phyloP scores from a whole-genome alignment of 805 yeast genomes.

The Candida lessepsii region DNA sequence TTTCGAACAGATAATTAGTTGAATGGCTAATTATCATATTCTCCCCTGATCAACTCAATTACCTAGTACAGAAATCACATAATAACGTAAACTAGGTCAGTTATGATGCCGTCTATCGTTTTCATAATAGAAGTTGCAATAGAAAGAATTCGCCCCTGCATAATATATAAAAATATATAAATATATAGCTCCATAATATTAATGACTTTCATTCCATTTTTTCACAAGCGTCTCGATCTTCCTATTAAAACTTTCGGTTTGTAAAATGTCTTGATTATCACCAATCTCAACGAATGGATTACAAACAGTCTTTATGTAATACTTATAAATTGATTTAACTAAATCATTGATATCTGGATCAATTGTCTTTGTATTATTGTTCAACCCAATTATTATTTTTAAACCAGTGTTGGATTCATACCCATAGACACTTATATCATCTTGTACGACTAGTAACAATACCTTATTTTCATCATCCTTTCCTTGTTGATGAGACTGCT shows the following conservation, averaged over 20 bases:
- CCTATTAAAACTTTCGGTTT: conserved; percentile 30
- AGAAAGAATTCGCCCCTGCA: too few relatives aligned
- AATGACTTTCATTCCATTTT: conserved; percentile 20
- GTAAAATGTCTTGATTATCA: conserved; percentile 25
- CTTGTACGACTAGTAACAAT: conserved; percentile 61
- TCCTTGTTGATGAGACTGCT: conserved; percentile 19
- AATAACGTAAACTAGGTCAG: too few relatives aligned
- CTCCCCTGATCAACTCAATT: too few relatives aligned
- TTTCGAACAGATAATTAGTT: too few relatives aligned
- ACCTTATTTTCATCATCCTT: conserved; percentile 21
- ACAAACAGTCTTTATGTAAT: conserved; percentile 55
- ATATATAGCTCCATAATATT: not conserved
- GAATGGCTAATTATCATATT: too few relatives aligned
- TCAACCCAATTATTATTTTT: conserved; percentile 58
- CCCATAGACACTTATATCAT: conserved; percentile 66
- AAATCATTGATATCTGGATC: conserved; percentile 20
- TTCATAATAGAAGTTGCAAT: too few relatives aligned
- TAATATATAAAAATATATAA: not conserved
- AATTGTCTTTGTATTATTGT: conserved; percentile 14
- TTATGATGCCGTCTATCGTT: too few relatives aligned
- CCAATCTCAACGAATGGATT: conserved; percentile 53
- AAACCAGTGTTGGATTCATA: conserved; percentile 66
- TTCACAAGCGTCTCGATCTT: conserved; percentile 26
- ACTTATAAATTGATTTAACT: conserved; percentile 45
- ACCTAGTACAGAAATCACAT: too few relatives aligned